phyloP scores from a whole-genome alignment of 495 filamentous ascomycete genomes.

The Pyrenula massariospora region DNA sequence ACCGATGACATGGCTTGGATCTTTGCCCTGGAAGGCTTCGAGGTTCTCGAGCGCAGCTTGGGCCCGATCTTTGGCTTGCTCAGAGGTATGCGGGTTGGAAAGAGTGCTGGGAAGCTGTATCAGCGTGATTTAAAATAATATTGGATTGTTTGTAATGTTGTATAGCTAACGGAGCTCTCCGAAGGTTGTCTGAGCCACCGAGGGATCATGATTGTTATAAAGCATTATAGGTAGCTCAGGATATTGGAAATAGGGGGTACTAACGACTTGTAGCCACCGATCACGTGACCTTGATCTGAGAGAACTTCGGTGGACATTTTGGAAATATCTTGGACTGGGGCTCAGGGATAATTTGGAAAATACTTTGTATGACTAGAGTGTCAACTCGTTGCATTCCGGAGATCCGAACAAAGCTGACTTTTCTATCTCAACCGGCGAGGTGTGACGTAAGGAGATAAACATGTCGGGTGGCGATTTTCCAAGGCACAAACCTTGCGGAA shows the following conservation, averaged over 20 bases:
- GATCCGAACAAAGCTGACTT: neutral
- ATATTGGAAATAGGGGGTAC: neutral
- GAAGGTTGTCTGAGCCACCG: too few species aligned
- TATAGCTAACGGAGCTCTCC: neutral
- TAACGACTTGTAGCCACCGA: slow-evolving; percentile 17
- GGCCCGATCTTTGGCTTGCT: slow-evolving; percentile 27
- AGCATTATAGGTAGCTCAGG: neutral
- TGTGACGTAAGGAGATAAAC: neutral
- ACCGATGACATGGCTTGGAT: slow-evolving; percentile 4
- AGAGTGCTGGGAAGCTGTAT: too few species aligned
- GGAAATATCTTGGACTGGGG: neutral
- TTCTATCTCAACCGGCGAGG: neutral
- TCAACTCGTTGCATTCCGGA: too few species aligned
- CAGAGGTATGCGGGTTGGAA: slow-evolving; percentile 29
- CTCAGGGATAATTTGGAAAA: too few species aligned
- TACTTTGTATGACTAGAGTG: too few species aligned
- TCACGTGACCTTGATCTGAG: slow-evolving; percentile 13
- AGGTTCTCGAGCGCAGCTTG: slow-evolving; percentile 24
- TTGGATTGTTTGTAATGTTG: neutral
- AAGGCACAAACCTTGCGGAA: neutral
- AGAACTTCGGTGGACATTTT: neutral
- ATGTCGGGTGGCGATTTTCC: neutral
- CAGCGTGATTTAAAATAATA: too few species aligned
- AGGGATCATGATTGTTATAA: neutral
- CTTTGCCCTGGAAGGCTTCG: slow-evolving; percentile 8